Evolutionary conservation across 83 land plant genomes (phyloP), one percentile per base, ranked within the genome.

Genomic region (Larix sibirica): DNA sequence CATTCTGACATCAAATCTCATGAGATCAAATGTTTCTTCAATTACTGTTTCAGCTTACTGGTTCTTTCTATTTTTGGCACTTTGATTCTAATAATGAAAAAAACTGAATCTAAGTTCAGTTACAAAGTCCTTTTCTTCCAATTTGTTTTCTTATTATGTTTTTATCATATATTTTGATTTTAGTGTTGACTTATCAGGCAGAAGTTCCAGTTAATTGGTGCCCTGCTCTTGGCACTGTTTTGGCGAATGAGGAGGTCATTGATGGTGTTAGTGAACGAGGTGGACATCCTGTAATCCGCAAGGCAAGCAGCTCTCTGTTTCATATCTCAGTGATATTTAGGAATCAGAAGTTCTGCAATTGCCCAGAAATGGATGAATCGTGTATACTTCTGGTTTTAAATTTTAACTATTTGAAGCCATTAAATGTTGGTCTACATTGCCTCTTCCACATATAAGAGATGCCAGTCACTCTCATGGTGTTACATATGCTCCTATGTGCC

Each of bases 131-230:
- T 26, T 77, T 8, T 14, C 44, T 54, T 54, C 62, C 63, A 47
- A 3, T 58, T 24, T 50, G 2, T 77, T 73, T 77, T 16, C 20
- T 21, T 76, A 14, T 77, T 58, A 31, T 59, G 47, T 38, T 80
- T 67, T 7, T 17, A 12, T 80, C 10, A 63, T 66, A 47, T 47
- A 13, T 83, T 40, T 60, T 42, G 20, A 70, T 61, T 62, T 80
- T 26, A 60, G 26, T 54, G 24, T 47, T 47, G 28, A 0, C 60
- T 23, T 59, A 36, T 76, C 84, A 96, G 99, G 99, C 99, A 79
- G 99, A 96, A 86, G 92, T 95, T 68, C 98, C 99, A n/a, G 99
- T 96, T 36, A 96, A 96, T 81, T 96, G 99, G 99, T 96, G 99
- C 65, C 99, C 99, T 75, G 96, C 94, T 26, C 96, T 96, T 78